Base-by-base conservation (phyloP, 768 basidiomycete species). In the Boletus eberwhitei region DNA sequence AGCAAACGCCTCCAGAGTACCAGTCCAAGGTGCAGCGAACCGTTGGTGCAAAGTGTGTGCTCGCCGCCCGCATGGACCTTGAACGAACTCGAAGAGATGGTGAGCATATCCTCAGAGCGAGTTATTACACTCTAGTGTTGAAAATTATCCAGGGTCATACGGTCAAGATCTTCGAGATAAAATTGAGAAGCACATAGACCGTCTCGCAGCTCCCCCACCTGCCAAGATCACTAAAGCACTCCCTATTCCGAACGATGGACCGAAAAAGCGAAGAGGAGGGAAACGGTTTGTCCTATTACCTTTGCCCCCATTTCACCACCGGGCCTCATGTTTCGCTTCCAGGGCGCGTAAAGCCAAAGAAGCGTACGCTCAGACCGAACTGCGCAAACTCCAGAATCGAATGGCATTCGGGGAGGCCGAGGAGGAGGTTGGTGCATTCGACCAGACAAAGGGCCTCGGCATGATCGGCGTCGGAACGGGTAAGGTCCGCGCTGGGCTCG, bases 301-400 rank as follows among this genome's bases (percentile, higher is more conserved):
- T 37, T 14, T 52, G 29, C 48, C 22, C 40, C 35, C 22, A 14
- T 22, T 26, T 50, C 14, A 17, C 22, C 4, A 3, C 51, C n/a
- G 7, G 24, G 34, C 49, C 45, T 60, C 44, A 61, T 13, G 2
- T 38, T 13, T 22, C 26, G 31, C 24, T 51, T 12, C 4, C 36
- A 97, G 95, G 8, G 97, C 96, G 1, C 85, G 97, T 43, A 96
- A 98, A 69, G 90, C 93, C n/a, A 99, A 99, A 68, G 97, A 98
- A 72, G 94, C 93, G 1, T 95, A 95, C 65, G 94, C 93, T 5
- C 90, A 93, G 72, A 98, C 97, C 2, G 97, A 99, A 69, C 77
- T 99, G 42, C 86, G 94, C 58, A 98, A 98, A 73, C 77, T 97
- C 59, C 96, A 98, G 74, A 99, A 99, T 70, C 85, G 97, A 44